phyloP scores from a whole-genome alignment of 2,329 filamentous ascomycete species.

The Scleromitrula shiraiana region DNA sequence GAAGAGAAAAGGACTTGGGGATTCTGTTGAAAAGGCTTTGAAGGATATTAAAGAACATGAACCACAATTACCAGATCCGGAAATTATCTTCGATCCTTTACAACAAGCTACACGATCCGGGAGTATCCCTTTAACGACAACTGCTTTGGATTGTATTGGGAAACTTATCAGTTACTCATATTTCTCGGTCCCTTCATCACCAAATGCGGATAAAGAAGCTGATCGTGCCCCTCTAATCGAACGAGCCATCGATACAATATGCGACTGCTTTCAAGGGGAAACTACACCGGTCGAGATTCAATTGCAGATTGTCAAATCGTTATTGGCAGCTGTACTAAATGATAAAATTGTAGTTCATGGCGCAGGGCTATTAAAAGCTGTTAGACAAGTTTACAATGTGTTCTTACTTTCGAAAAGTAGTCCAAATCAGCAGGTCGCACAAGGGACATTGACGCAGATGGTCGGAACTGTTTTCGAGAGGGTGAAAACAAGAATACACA shows the following conservation, averaged over 20 bases:
- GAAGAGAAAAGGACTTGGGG: conserved; percentile 75
- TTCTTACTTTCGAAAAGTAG: conserved; percentile 92
- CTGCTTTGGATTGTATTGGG: conserved; percentile 92
- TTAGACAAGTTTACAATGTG: conserved; percentile 97
- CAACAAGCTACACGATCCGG: conserved; percentile 82
- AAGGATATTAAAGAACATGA: conserved; percentile 81
- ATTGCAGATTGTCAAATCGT: conserved; percentile 94
- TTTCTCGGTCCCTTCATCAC: conserved; percentile 65
- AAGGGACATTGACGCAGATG: conserved; percentile 97
- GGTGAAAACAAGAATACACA: conserved; percentile 75
- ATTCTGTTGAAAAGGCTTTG: conserved; percentile 73
- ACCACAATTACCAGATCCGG: conserved; percentile 74
- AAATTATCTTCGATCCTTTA: conserved; percentile 83
- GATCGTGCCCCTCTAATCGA: conserved; percentile 74
- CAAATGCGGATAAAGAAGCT: conserved; percentile 32
- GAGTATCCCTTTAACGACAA: conserved; percentile 78
- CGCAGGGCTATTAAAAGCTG: conserved; percentile 88
- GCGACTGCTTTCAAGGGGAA: conserved; percentile 97
- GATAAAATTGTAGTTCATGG: conserved; percentile 99
- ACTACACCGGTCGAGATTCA: conserved; percentile 87
- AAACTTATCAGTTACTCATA: conserved; percentile 99
- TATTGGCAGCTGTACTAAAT: conserved; percentile 90
- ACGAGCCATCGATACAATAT: conserved; percentile 96
- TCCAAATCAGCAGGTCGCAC: conserved; percentile 92
- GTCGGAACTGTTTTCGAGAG: conserved; percentile 96